phyloP scores from a whole-genome alignment of 2,329 filamentous ascomycete species.

The Fusarium begoniae region DNA sequence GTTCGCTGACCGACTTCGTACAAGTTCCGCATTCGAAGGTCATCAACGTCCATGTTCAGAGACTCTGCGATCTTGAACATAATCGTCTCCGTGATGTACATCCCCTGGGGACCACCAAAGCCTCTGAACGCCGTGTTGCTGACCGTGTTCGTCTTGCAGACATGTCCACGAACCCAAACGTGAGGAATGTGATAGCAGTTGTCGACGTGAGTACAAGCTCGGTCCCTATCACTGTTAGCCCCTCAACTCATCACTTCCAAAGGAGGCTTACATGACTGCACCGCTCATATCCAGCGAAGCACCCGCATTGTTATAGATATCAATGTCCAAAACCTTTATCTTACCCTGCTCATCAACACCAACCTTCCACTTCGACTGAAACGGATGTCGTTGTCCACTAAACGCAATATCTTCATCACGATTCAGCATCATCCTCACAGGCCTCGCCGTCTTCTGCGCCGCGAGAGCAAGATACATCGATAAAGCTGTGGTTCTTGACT shows the following conservation, averaged over 20 bases:
- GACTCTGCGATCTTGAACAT: neutral
- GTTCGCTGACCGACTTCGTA: neutral
- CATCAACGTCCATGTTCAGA: neutral
- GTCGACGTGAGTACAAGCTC: neutral
- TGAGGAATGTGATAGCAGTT: neutral
- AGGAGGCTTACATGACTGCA: neutral
- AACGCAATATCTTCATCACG: neutral
- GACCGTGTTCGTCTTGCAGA: neutral
- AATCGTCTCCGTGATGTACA: neutral
- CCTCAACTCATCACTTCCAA: accelerated
- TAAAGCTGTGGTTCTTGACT: neutral
- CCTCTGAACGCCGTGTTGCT: neutral
- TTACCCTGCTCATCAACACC: neutral
- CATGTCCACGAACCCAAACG: neutral
- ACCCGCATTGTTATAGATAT: neutral
- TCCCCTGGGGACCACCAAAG: neutral
- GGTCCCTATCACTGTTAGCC: neutral
- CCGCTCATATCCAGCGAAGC: neutral
- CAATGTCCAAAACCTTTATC: neutral
- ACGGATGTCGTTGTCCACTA: neutral
- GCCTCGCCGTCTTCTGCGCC: neutral
- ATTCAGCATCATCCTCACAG: neutral
- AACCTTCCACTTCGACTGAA: neutral
- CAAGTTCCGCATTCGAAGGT: neutral
- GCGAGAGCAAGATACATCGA: slow-evolving; percentile 1